Conservation (phyloP, 2,329 filamentous ascomycete species). For the Calonectria pteridis region DNA sequence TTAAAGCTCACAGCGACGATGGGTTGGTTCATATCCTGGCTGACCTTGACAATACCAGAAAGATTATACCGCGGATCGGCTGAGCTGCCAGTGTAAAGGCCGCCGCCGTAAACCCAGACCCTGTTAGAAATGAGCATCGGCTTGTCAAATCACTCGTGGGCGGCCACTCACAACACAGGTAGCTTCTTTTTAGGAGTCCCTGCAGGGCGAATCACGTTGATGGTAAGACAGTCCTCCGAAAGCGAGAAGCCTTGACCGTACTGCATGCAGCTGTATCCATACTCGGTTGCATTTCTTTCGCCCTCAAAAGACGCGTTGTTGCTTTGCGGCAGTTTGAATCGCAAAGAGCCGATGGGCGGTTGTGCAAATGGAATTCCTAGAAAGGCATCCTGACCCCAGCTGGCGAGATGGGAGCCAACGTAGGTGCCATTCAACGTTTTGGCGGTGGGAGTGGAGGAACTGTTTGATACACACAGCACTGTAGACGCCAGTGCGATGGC, state of each 20-base stretch:
- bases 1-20: conserved; percentile 67
- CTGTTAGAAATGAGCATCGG: conserved; percentile 42
- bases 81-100: conserved; percentile 63
- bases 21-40: conserved; percentile 63
- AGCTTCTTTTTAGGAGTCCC: conserved; percentile 48
- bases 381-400: conserved; percentile 55
- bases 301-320: conserved; percentile 50
- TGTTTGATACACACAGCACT: background rate
- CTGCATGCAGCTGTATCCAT: conserved; percentile 61
- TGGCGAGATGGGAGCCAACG: conserved; percentile 46
- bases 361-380: conserved; percentile 56
- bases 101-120: conserved; percentile 71
- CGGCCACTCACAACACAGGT: conserved; percentile 49
- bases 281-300: conserved; percentile 54
- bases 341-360: conserved; percentile 50
- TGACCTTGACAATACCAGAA: conserved; percentile 59
- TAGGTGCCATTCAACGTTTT: conserved; percentile 43
- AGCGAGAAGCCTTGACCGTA: conserved; percentile 56
- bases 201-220: conserved; percentile 58
- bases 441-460: conserved; percentile 30
- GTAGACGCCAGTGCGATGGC: background rate
- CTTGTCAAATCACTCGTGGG: fast-evolving
- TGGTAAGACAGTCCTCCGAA: conserved; percentile 62
- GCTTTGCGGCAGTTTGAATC: conserved; percentile 52
- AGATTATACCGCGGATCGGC: conserved; percentile 59